phyloP scores from a whole-genome alignment of 768 basidiomycete species.

The Tricholoma matsutake region DNA sequence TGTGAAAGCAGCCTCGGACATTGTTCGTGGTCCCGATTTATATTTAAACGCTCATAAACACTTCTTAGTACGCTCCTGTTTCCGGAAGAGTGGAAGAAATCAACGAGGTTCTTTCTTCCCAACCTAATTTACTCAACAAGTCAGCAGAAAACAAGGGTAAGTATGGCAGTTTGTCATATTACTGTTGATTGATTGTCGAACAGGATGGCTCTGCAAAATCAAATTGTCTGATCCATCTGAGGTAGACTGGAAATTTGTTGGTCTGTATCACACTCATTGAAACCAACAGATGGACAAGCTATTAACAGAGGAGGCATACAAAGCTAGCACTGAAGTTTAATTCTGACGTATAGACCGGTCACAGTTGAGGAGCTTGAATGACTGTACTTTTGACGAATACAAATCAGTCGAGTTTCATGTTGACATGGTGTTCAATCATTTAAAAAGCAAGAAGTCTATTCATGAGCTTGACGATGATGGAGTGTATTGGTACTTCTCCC shows the following conservation, averaged over 20 bases:
- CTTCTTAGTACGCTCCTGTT: slow-evolving; percentile 80
- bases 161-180: slow-evolving; percentile 11
- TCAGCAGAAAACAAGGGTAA: slow-evolving; percentile 80
- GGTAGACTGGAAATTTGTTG: slow-evolving; percentile 38
- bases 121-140: slow-evolving; percentile 87
- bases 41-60: slow-evolving; percentile 10
- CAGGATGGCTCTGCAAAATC: slow-evolving; percentile 97
- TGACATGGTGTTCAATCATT: neutral
- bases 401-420: neutral
- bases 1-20: slow-evolving; percentile 95
- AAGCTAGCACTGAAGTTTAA: slow-evolving; percentile 34
- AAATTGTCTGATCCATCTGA: slow-evolving; percentile 73
- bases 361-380: neutral
- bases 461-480: slow-evolving; percentile 38
- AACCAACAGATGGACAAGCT: slow-evolving; percentile 59
- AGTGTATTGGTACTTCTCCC: slow-evolving; percentile 84
- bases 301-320: slow-evolving; percentile 76
- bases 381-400: neutral
- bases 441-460: slow-evolving; percentile 15
- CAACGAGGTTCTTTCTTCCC: slow-evolving; percentile 62
- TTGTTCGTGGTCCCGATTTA: slow-evolving; percentile 42
- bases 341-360: slow-evolving; percentile 28
- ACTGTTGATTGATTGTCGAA: neutral
- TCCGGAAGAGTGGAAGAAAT: slow-evolving; percentile 81
- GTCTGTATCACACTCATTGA: slow-evolving; percentile 1